Evolutionary conservation across 1,139 yeast genomes (phyloP), one percentile per base, ranked within the genome.

Genomic region (Maudiozyma humilis): DNA sequence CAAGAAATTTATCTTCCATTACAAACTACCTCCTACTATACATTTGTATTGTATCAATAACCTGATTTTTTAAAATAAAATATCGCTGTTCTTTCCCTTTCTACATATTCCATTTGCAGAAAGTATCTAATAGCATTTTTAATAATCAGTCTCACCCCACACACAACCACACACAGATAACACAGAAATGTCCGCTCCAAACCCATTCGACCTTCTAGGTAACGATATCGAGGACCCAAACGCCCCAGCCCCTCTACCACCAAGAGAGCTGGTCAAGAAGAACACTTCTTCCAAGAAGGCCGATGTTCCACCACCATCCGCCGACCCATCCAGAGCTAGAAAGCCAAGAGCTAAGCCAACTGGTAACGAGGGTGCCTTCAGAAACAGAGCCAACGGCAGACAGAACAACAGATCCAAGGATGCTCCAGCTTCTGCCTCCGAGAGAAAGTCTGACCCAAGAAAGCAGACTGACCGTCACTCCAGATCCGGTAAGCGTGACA

Each of bases 281-380:
- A 68, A 69, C 69, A 81, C 94, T 56, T 79, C 95, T 52, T 81
- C 95, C 64, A 87, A 85, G 79, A 89, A 89, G 78, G 66, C 80
- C 48, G 96, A 88, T 66, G 80, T 72, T 54, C 79, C 95, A 52
- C 95, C 95, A 60, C 75, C 88, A 52, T 76, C 82, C 55, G 88
- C 89, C 53, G 84, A 82, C 73, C 82, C 83, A 65, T 69, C 89
- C 58, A 81, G 75, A 71, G 89, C 95, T 58, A 83, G 75, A 72
- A 82, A 85, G 70, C 75, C 73, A 65, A 69, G 72, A 69, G 72
- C 81, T 64, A 75, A 75, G 67, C 70, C 79, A 48, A 69, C 82
- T 57, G 95, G 95, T 67, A 89, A 87, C 74, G 96, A 88, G 64
- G 95, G 87, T 61, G 95, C 94, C 53, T 71, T 81, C 68, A 83